Evolutionary conservation across 2,329 filamentous ascomycete species (phyloP), one percentile per base, ranked within the genome.

Genomic region (Penicillium sp.): DNA sequence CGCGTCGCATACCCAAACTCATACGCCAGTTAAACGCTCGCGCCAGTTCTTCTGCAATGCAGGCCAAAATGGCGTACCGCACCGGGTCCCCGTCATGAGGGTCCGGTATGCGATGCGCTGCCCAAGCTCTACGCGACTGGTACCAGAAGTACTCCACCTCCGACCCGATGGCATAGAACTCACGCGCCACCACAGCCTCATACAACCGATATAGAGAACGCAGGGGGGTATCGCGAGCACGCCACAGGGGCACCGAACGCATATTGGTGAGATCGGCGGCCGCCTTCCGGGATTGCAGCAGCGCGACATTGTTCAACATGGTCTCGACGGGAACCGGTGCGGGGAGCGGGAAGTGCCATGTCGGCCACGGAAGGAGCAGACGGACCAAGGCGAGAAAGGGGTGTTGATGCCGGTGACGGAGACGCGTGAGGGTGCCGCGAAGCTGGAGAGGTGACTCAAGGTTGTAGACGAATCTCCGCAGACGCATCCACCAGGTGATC

Each of bases 131-230:
- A 10, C 28, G 51, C 48, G 58, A 42, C 57, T 66, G 67, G 35
- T 56, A 67, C 43, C 66, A 72, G 38, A 71, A 70, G 55, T 71
- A 73, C 51, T 71, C 70, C 11, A 59, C 65, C 49, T 72, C 69
- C 11, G 43, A 59, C 1, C 70, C 69, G 26, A 71, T 60, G 11
- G 63, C 55, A 52, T 59, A 61, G 43, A 70, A 71, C 13, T 62
- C 58, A 11, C 62, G 64, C 6, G 70, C 61, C 1, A 64, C 54
- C 22, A 65, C 55, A 11, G 65, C 57, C 42, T 74, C 71, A 51
- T 73, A 72, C 43, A 75, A 62, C 6, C 71, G 70, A 54, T 74
- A 74, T 5, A 72, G 54, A 16, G 69, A 68, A 30, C 71, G 71
- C 3, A 73, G 60, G 2, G 71, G 71, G 4, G 68, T 74, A 51